phyloP scores from a whole-genome alignment of 2,329 filamentous ascomycete genomes.

The Pyricularia pennisetigena region DNA sequence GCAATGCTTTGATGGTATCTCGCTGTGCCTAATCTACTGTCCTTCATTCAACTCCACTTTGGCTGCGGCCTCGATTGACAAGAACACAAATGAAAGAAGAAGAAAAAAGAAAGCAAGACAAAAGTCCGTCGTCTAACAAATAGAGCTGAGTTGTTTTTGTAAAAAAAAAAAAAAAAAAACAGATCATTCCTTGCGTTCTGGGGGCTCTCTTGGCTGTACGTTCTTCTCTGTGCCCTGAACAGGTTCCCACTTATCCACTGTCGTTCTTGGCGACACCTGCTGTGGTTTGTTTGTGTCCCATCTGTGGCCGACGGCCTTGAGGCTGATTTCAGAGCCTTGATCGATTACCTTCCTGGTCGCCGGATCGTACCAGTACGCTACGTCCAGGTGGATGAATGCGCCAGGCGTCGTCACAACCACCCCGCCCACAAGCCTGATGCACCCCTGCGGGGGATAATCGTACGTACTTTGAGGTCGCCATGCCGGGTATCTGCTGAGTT shows the following conservation, averaged over 20 bases:
- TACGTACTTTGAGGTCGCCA: neutral
- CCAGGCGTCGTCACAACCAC: neutral
- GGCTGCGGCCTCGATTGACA: neutral
- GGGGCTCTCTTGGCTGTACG: neutral
- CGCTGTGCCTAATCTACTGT: neutral
- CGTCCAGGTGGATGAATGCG: neutral
- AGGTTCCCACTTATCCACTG: neutral
- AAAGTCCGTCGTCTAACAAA: neutral
- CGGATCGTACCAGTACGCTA: neutral
- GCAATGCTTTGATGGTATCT: neutral
- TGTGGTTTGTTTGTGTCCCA: neutral
- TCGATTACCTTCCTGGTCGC: neutral
- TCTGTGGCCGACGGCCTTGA: neutral
- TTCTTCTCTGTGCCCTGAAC: neutral
- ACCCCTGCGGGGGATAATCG: neutral
- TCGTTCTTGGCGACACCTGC: neutral
- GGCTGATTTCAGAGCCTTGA: neutral
- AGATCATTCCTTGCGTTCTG: neutral
- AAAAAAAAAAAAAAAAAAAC: too few species aligned
- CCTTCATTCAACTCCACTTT: neutral
- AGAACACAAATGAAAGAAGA: neutral
- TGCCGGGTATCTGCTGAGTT: neutral
- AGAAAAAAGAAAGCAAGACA: neutral
- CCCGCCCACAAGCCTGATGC: neutral
- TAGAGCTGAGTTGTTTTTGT: neutral